A percentile compares a stretch with the other conserved stretches of the same genome.
phyloP scores from a whole-genome alignment of 1,139 yeast genomes.

The Pichia sp. region DNA sequence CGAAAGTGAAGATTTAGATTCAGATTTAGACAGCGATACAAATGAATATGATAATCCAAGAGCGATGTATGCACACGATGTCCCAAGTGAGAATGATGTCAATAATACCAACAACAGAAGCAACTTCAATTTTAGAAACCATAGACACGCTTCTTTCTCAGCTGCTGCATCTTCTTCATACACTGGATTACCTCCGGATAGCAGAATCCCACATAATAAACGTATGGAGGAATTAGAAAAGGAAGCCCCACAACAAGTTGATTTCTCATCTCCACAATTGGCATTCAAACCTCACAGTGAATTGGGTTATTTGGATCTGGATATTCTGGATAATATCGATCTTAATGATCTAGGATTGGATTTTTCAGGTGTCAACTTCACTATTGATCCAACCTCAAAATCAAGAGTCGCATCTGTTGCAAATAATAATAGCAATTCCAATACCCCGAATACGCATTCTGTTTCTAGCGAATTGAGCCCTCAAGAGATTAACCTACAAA shows the following conservation, averaged over 20 bases:
- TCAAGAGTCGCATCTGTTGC: neutral
- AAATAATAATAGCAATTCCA: neutral
- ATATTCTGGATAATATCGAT: constrained; percentile 32
- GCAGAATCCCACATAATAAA: constrained; percentile 30
- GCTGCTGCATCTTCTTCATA: constrained; percentile 77
- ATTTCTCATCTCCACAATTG: constrained; percentile 78
- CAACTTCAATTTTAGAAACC: constrained; percentile 29
- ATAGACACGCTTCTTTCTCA: constrained; percentile 75
- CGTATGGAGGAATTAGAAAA: constrained; percentile 24
- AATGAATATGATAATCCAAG: constrained; percentile 15
- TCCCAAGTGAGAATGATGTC: neutral
- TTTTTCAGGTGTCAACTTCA: constrained; percentile 12
- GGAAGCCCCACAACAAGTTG: constrained; percentile 63
- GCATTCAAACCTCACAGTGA: constrained; percentile 27
- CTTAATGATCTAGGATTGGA: constrained; percentile 37
- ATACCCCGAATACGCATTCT: neutral
- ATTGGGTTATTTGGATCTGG: constrained; percentile 28
- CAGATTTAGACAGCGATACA: constrained; percentile 18
- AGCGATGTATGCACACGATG: constrained; percentile 10
- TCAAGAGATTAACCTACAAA: constrained; percentile 14
- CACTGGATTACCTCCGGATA: constrained; percentile 38
- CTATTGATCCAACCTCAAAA: neutral
- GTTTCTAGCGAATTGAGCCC: constrained; percentile 4
- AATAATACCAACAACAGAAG: neutral
- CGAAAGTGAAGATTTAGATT: constrained; percentile 16